Evolutionary conservation across 257 asterid species (phyloP), one percentile per base, ranked within the genome.

Genomic region (Penstemon davidsonii): DNA sequence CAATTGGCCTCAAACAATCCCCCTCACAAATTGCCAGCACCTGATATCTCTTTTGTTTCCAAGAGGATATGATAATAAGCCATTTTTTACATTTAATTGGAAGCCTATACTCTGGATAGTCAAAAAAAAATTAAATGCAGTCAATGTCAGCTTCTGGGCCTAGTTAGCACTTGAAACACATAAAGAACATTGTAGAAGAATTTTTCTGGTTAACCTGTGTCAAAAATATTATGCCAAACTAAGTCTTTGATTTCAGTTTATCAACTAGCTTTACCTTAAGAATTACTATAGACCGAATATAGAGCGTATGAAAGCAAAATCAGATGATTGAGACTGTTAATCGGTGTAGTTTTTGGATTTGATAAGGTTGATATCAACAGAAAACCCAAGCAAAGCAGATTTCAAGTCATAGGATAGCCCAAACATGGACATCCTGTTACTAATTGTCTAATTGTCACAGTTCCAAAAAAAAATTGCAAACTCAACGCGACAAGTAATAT

Each of bases 21-120:
- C 19, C 49, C 42, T 52, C 43, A 41, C 55, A 44, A 59, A 50
- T n/a, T 76, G 10, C 4, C 66, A 56, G n/a, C 65, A 51, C 15
- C 2, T 4, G 49, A 64, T 43, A 44, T 67, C 8, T 15, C 55
- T 18, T 52, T 40, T 7, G 36, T 18, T 56, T 52, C 47, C 67
- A 59, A 15, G 42, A 63, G 19, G 62, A 71, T 10, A 53, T 15
- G 43, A 54, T 66, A 4, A 8, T 42, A 62, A 43, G 45, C 50
- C 7, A 33, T 45, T 38, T 49, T 37, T 49, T 6, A 47, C 41
- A 52, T 36, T 68, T 25, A 15, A 25, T 3, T 57, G 60, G 9
- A 64, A 44, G 11, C 46, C 33, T 25, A 25, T 25, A 25, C 33
- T 25, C 33, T 25, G 2, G 33, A 25, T 25, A 25, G 33, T 25